Base-by-base conservation (phyloP, 768 basidiomycete species). In the Crepidotus variabilis region DNA sequence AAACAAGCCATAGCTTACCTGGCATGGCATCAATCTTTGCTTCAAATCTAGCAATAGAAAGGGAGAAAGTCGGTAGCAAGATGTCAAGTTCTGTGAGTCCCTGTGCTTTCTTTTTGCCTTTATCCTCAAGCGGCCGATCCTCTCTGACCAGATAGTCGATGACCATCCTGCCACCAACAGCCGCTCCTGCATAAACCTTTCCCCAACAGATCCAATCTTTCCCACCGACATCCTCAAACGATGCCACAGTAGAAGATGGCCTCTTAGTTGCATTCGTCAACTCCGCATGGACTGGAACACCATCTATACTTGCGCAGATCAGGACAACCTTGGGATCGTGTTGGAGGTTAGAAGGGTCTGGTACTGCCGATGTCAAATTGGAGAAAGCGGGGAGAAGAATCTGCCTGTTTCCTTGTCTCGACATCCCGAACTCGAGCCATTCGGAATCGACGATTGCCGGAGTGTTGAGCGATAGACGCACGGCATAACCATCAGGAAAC, bases 351-450 rank as follows among this genome's bases (percentile, higher is more conserved):
- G 39, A 43, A 11, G 13, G 39, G 39, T 16, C 11, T 16, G 39
- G 18, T 20, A 20, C 13, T 20, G 39, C 18, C 39, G 39, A 43
- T 43, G 39, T 43, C 18, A 20, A 43, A 20, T 14, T 20, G 39
- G 14, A 14, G 5, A 20, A 43, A 16, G 13, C 18, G 14, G 50
- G 22, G 68, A 57, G 51, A 46, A 24, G 36, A 51, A 45, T 24
- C 49, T 50, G 65, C 36, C 22, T 43, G 39, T 43, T 43, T 20
- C 39, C 13, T 64, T 63, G 24, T 61, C 53, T 43, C 1, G 83
- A 84, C 50, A 92, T 72, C 23, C 88, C 88, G 63, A 92, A 90
- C 66, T 90, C 88, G 18, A 92, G 72, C 84, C 83, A 88, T 51
- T 86, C 87, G n/a, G 82, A 79, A 54, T 82, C 82, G n/a, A 74